Evolutionary conservation across 306 rosid genomes (phyloP).

Genomic region (Biancaea sappan): DNA sequence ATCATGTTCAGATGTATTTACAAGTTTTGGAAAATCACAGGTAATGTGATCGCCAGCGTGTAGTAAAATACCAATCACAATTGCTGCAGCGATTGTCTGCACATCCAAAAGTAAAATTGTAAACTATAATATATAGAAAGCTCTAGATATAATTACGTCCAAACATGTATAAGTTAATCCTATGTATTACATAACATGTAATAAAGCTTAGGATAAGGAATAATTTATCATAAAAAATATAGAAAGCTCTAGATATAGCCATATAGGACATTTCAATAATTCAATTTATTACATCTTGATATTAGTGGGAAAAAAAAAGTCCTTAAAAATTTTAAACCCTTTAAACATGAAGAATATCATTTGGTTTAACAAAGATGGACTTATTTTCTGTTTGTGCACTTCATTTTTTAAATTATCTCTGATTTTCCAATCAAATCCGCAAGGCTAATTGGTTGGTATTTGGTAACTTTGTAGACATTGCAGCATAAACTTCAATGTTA

Average conservation of each 20-base stretch:
- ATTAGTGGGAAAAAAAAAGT: background rate
- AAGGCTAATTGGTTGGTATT: background rate
- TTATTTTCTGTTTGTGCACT: too few species aligned
- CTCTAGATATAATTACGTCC: too few species aligned
- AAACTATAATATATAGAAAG: background rate
- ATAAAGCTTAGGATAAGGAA: background rate
- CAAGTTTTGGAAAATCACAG: slow-evolving; percentile 87
- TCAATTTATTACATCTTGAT: background rate
- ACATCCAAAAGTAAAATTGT: slow-evolving; percentile 15
- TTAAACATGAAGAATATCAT: background rate
- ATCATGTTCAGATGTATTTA: slow-evolving; percentile 29
- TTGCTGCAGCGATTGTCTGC: slow-evolving; percentile 88
- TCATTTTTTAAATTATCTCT: background rate
- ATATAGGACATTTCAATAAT: background rate
- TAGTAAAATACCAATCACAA: slow-evolving; percentile 81
- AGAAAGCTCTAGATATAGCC: background rate
- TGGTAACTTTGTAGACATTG: background rate
- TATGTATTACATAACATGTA: background rate
- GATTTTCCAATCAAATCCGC: background rate
- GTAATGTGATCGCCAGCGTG: slow-evolving; percentile 94
- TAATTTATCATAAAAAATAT: background rate
- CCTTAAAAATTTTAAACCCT: background rate
- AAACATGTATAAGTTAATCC: background rate
- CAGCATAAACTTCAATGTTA: background rate
- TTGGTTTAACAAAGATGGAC: background rate